Conservation (phyloP, 2,329 filamentous ascomycete species). For the Hawksworthiomyces lignivorus region DNA sequence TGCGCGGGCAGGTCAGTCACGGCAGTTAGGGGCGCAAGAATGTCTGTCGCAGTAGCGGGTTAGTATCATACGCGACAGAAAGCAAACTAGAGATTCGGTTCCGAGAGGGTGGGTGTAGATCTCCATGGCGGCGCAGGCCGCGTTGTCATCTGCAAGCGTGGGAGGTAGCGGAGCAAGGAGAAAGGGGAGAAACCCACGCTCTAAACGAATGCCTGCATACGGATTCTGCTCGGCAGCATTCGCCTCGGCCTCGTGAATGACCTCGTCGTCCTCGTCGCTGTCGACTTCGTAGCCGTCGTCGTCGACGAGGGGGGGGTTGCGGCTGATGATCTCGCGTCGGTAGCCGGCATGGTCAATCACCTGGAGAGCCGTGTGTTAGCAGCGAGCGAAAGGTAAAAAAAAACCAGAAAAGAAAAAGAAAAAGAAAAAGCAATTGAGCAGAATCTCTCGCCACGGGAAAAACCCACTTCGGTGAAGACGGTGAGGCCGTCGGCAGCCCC, state of each 20-base stretch:
- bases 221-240: conserved; percentile 64
- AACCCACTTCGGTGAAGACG: conserved; percentile 61
- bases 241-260: conserved; percentile 51
- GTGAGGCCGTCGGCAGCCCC: conserved; percentile 58
- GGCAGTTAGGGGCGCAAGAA: conserved; percentile 67
- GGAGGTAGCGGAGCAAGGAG: not conserved
- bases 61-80: no score
- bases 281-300: conserved; percentile 72
- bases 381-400: no score
- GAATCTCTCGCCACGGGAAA: no score
- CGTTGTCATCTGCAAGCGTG: not conserved
- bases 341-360: conserved; percentile 72
- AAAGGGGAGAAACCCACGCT: conserved; percentile 45
- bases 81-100: no score
- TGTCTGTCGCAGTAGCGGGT: conserved; percentile 50
- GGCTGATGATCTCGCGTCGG: conserved; percentile 62
- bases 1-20: conserved; percentile 68
- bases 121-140: no score
- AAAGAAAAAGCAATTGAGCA: no score
- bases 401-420: no score
- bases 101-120: no score
- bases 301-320: conserved; percentile 65
- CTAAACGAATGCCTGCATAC: conserved; percentile 63
- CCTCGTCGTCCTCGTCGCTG: conserved; percentile 61
- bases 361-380: no score